Base-by-base conservation (phyloP, 176 grass and related monocot genomes). In the Triticum urartu region DNA sequence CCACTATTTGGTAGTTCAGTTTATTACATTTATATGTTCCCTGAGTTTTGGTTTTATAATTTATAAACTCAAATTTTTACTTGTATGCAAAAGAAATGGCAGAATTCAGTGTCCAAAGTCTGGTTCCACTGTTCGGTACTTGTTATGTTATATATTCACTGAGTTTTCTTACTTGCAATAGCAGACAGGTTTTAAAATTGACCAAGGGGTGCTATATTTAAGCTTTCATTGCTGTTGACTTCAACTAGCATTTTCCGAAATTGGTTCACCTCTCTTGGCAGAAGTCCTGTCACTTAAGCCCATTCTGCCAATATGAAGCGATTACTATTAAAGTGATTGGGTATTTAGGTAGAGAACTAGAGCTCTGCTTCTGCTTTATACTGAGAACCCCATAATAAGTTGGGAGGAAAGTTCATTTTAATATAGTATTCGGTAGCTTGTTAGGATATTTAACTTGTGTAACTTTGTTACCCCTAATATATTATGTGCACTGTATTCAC, bases 281-380 rank as follows among this genome's bases (percentile, higher is more conserved):
- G 42, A 72, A 72, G 38, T 73, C 21, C 13, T 6, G 35, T 43
- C 39, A 73, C 18, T 56, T 28, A 8, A 32, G 56, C 67, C 64
- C 28, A 74, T 64, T 7, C 38, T 73, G 69, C 21, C n/a, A 7
- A 52, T 77, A 88, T 58, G 56, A 81, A 64, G 20, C 36, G 10
- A 43, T 20, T 77, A 24, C 25, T 68, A 34, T 64, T 48, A 56
- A 68, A 59, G 33, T 66, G 11, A 32, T 75, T 52, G 36, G 3
- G 3, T 74, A 64, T 81, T 64, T 70, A 70, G 56, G 15, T 85
- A 81, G 18, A 56, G 32, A 15, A 68, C 14, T 89, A 68, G 17
- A 42, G 56, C 17, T 85, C 11, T 89, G 22, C 25, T 88, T 17
- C 34, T 45, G 35, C 40, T 83, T 60, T 77, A 14, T 83, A 76